Evolutionary conservation across 1,284 basidiomycete species (phyloP), one percentile per base, ranked within the genome.

Genomic region (Ganoderma lingzhi): DNA sequence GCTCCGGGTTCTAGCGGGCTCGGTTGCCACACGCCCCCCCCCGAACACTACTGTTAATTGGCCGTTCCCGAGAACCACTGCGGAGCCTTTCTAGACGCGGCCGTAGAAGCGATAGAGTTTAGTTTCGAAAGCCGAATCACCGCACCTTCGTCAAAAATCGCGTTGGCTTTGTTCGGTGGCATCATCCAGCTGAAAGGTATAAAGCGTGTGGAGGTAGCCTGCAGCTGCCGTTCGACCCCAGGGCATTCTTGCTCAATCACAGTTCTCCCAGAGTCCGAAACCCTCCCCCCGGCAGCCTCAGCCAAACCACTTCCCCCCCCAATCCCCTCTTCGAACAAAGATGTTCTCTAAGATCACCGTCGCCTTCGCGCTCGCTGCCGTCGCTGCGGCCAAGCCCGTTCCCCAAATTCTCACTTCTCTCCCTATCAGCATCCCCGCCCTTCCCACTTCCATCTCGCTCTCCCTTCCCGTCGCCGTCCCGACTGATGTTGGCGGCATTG

Each of bases 301-400:
- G n/a, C 48, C 48, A 53, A 53, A n/a, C 23, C 48, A 14, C 35
- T 3, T 12, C 32, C 3, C 35, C 35, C 4, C n/a, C 19, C 10
- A n/a, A 23, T 23, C 23, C 23, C 19, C 56, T 39, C 35, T 37
- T n/a, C 2, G 19, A 59, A 59, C 56, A 37, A 39, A 59, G 15
- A 72, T 72, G 71, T 66, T 65, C 68, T 44, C 71, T 65, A 72
- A 72, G 66, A 15, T 72, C 66, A 42, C 63, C 55, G 55, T 63
- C 42, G 51, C 68, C 65, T 48, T 72, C 65, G 66, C 67, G 30
- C 55, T 72, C 44, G 71, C 66, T 55, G 39, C 71, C 53, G 67
- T 68, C 45, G 71, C 55, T 6, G 65, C 68, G 45, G 64, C 62
- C 41, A 70, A 55, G 64, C 71, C 71, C 9, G 48, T 72, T 60